Evolutionary conservation across 805 yeast genomes (phyloP).

Genomic region (Citeromyces nyonsensis): DNA sequence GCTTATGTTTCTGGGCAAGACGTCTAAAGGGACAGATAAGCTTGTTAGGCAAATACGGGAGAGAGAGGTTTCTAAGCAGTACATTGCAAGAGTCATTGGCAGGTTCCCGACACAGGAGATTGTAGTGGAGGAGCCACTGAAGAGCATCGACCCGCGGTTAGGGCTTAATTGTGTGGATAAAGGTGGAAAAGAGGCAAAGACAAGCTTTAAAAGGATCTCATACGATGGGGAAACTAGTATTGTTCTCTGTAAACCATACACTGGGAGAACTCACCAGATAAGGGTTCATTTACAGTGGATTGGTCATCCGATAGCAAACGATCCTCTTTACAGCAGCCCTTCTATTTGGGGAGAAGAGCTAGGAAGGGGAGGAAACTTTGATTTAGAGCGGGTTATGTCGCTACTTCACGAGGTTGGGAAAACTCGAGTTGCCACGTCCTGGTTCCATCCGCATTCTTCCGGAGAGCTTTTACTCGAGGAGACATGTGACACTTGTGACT

Average conservation of each 20-base stretch:
- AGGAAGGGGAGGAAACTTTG: constrained; percentile 56
- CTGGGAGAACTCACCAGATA: constrained; percentile 94
- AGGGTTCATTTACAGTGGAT: constrained; percentile 81
- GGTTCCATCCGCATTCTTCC: constrained; percentile 38
- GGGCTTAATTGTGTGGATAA: constrained; percentile 47
- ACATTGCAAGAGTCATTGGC: constrained; percentile 80
- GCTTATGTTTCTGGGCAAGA: constrained; percentile 79
- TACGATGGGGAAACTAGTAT: constrained; percentile 53
- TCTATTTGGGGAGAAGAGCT: constrained; percentile 66
- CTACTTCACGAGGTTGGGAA: constrained; percentile 42
- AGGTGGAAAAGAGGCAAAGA: constrained; percentile 59
- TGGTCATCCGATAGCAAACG: constrained; percentile 88
- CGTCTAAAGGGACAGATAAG: constrained; percentile 60
- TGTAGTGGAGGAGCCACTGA: constrained; percentile 50
- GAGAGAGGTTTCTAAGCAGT: constrained; percentile 64
- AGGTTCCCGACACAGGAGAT: constrained; percentile 53
- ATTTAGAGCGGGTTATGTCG: too few species aligned
- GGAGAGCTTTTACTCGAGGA: constrained; percentile 58
- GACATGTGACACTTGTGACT: constrained; percentile 49
- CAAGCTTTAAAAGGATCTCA: constrained; percentile 52
- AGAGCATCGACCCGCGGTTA: constrained; percentile 58
- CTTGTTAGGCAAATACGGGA: constrained; percentile 61
- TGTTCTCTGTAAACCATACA: constrained; percentile 72
- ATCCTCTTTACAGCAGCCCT: constrained; percentile 75
- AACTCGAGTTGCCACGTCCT: constrained; percentile 46